Evolutionary conservation across 108 stramenopile species (phyloP).

Genomic region (Skeletonema potamos): DNA sequence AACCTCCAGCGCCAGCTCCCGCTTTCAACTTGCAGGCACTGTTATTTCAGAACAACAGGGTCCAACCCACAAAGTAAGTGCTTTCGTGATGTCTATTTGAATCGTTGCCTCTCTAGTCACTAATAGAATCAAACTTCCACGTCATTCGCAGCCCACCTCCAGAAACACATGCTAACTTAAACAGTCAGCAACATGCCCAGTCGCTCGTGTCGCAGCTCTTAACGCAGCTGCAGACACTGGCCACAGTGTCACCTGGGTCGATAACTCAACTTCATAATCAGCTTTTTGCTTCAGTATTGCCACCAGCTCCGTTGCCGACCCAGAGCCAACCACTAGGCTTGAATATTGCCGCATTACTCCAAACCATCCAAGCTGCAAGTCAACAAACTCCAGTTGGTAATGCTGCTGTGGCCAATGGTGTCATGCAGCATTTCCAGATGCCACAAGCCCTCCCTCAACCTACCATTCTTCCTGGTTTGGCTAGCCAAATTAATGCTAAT

Average conservation of each 20-base stretch:
- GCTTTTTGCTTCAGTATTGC: background rate
- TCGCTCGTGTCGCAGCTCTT: background rate
- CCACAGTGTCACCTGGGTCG: background rate
- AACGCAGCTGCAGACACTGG: background rate
- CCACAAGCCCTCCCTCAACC: background rate
- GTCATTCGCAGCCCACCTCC: background rate
- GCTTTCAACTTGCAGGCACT: background rate
- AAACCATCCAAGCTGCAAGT: background rate
- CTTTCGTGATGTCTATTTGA: background rate
- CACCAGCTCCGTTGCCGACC: background rate
- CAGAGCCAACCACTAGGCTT: background rate
- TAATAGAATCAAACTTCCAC: background rate
- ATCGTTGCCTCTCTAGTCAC: background rate
- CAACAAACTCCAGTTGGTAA: background rate
- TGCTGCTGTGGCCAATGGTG: background rate
- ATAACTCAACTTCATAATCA: background rate
- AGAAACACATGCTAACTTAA: background rate
- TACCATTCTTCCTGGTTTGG: background rate
- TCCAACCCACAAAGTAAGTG: background rate
- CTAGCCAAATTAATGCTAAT: background rate
- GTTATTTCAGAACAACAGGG: background rate
- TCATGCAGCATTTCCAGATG: background rate
- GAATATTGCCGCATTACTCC: background rate
- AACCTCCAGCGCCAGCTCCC: background rate
- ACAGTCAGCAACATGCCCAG: background rate